Evolutionary conservation across 495 filamentous ascomycete genomes (phyloP).

Genomic region (Hypoxylon trugodes): DNA sequence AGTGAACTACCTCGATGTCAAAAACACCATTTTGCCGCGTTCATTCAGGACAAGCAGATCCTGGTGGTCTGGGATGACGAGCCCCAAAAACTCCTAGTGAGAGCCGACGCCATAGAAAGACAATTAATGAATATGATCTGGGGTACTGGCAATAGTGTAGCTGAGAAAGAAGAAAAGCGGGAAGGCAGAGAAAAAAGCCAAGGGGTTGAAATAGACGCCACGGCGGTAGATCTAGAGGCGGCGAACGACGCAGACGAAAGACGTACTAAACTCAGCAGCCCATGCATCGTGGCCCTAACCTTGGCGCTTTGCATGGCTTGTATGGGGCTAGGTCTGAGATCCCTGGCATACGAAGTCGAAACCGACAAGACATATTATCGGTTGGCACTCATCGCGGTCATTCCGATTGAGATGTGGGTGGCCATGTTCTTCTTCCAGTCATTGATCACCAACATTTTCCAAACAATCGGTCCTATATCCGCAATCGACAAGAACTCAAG

Average conservation of each 20-base stretch:
- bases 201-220: slow-evolving; percentile 45
- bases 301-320: slow-evolving; percentile 60
- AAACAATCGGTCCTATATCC: slow-evolving; percentile 67
- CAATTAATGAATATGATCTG: slow-evolving; percentile 66
- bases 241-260: slow-evolving; percentile 50
- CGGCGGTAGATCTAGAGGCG: slow-evolving; percentile 50
- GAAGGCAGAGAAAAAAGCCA: slow-evolving; percentile 47
- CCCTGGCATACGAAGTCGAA: slow-evolving; percentile 60
- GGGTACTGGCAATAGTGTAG: slow-evolving; percentile 51
- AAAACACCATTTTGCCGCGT: slow-evolving; percentile 74
- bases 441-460: slow-evolving; percentile 62
- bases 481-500: slow-evolving; percentile 65
- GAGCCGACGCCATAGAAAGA: slow-evolving; percentile 59
- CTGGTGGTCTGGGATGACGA: slow-evolving; percentile 75
- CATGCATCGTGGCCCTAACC: slow-evolving; percentile 59
- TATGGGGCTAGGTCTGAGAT: slow-evolving; percentile 64
- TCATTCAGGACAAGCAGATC: slow-evolving; percentile 63
- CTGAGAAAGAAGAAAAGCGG: slow-evolving; percentile 53
- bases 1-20: slow-evolving; percentile 62
- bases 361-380: slow-evolving; percentile 60
- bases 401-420: slow-evolving; percentile 64
- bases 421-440: slow-evolving; percentile 71
- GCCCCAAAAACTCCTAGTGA: slow-evolving; percentile 60
- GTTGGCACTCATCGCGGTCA: slow-evolving; percentile 55
- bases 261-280: slow-evolving; percentile 58